A percentile compares a stretch with the other conserved stretches of the same genome.
phyloP scores from a whole-genome alignment of 2,329 filamentous ascomycete genomes.

The Dactylonectria macrodidyma region DNA sequence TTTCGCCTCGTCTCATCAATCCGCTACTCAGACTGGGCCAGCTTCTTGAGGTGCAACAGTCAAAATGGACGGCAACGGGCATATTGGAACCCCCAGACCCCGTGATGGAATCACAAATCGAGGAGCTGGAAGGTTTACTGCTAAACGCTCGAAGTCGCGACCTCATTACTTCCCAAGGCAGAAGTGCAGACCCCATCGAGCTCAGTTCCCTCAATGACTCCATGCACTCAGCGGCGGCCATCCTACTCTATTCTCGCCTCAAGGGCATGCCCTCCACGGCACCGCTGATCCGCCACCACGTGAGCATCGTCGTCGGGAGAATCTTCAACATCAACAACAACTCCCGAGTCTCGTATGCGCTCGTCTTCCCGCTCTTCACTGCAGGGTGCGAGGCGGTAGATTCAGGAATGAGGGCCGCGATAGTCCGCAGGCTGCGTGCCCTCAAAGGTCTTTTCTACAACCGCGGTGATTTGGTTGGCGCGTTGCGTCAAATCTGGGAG shows the following conservation, averaged over 20 bases:
- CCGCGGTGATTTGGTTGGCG: slow-evolving; percentile 32
- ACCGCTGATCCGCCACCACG: slow-evolving; percentile 32
- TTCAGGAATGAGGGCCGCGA: slow-evolving; percentile 22
- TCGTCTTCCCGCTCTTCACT: slow-evolving; percentile 34
- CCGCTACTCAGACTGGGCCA: slow-evolving; percentile 32
- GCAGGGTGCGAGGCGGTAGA: slow-evolving; percentile 38
- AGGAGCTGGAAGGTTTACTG: slow-evolving; percentile 30
- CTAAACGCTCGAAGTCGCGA: slow-evolving; percentile 30
- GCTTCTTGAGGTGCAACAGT: slow-evolving; percentile 30
- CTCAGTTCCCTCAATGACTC: slow-evolving; percentile 34
- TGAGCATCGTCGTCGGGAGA: slow-evolving; percentile 20
- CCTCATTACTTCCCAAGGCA: slow-evolving; percentile 12
- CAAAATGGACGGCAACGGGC: slow-evolving; percentile 4
- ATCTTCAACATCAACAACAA: slow-evolving; percentile 26
- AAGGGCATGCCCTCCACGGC: slow-evolving; percentile 31
- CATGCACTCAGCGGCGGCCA: slow-evolving; percentile 32
- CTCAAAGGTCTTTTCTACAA: slow-evolving; percentile 25
- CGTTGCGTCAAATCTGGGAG: slow-evolving; percentile 34
- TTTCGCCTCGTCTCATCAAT: slow-evolving; percentile 36
- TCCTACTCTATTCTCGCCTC: slow-evolving; percentile 32
- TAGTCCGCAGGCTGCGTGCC: slow-evolving; percentile 23
- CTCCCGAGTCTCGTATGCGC: slow-evolving; percentile 31
- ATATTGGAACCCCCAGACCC: not conserved
- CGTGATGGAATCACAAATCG: slow-evolving; percentile 15
- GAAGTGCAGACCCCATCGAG: slow-evolving; percentile 25